These are phyloP conservation scores for Zygosaccharomyces rouxii DNA, from an alignment of 805 yeast species.

Conservation along the genomic window DNA sequence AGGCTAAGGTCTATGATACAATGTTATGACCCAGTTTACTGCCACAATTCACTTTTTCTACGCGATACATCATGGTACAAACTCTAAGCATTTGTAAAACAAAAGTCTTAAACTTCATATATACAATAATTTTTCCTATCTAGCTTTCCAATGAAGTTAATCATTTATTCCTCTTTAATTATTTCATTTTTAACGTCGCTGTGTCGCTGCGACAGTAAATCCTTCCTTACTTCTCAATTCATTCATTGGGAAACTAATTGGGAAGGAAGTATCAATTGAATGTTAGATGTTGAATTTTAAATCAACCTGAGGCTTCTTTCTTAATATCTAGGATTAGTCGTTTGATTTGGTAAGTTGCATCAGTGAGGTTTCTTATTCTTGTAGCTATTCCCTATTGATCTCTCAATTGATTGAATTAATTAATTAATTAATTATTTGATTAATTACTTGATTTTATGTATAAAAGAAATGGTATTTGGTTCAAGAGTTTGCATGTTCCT, in stretches of 20 bases:
- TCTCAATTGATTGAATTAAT: too few relatives aligned
- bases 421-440: background rate
- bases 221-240: background rate
- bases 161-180: background rate
- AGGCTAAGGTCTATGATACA: slow-evolving; percentile 26
- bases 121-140: background rate
- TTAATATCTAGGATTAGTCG: background rate
- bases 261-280: background rate
- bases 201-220: slow-evolving; percentile 1
- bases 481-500: too few relatives aligned
- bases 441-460: background rate
- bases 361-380: background rate
- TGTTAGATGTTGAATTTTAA: background rate
- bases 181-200: background rate
- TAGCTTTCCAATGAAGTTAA: background rate
- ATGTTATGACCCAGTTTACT: slow-evolving; percentile 23
- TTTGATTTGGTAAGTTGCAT: background rate
- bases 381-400: background rate
- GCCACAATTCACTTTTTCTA: slow-evolving; percentile 21
- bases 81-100: background rate
- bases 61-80: background rate
- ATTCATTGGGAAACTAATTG: background rate
- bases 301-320: slow-evolving; percentile 1
- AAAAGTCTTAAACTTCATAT: background rate
- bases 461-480: background rate